Conservation (phyloP, 495 filamentous ascomycete genomes). For the Penicillium tannophilum region DNA sequence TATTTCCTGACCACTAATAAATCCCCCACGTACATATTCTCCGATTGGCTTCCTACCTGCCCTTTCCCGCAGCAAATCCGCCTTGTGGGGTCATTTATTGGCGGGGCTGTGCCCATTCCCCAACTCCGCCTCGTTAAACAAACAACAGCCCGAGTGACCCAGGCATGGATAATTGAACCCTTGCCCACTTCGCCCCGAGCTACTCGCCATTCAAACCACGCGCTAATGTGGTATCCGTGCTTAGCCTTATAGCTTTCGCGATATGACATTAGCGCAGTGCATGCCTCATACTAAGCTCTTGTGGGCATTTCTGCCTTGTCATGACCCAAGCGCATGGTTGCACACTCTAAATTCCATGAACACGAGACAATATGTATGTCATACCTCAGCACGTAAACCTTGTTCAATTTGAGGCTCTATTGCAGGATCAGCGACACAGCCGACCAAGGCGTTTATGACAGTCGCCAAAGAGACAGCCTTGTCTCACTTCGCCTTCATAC, state of each 20-base stretch:
- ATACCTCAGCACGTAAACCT: neutral
- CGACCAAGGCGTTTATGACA: neutral
- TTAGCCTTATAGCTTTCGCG: neutral
- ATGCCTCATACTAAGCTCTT: neutral
- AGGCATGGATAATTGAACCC: neutral
- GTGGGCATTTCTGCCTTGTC: neutral
- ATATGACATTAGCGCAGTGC: neutral
- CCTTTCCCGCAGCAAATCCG: neutral
- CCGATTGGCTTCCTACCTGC: neutral
- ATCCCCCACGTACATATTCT: neutral
- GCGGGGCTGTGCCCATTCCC: neutral
- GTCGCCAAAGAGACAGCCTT: neutral
- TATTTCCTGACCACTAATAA: neutral
- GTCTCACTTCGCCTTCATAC: neutral
- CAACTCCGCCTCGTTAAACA: neutral
- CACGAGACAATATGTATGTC: neutral
- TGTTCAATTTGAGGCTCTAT: neutral
- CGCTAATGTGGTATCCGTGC: neutral
- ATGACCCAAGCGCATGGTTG: neutral
- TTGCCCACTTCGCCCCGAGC: neutral
- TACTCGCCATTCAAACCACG: neutral
- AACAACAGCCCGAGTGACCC: neutral
- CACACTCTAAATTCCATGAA: neutral
- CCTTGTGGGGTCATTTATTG: neutral
- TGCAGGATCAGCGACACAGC: neutral